Conservation (phyloP, 495 filamentous ascomycete genomes). For the Penicillium goetzii region DNA sequence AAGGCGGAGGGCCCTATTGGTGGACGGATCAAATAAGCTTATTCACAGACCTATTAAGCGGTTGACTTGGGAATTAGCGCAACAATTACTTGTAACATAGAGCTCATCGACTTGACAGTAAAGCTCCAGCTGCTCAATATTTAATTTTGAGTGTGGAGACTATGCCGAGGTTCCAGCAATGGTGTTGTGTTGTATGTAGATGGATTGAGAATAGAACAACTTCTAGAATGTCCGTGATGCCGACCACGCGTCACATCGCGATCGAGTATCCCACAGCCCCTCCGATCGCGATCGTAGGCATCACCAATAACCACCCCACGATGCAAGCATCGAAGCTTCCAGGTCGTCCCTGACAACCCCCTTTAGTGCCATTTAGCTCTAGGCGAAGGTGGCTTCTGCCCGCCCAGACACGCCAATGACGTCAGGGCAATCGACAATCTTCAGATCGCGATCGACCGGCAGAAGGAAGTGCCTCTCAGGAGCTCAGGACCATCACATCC, state of each 20-base stretch:
- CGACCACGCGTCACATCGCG: background rate
- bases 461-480: background rate
- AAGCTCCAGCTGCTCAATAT: background rate
- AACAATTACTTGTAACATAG: too few relatives aligned
- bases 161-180: too few relatives aligned
- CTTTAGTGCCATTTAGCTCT: background rate
- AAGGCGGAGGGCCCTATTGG: too few relatives aligned
- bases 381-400: slow-evolving; percentile 1
- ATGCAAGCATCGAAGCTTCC: slow-evolving; percentile 2
- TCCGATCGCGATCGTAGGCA: background rate
- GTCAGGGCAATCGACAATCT: slow-evolving; percentile 12
- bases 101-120: too few relatives aligned
- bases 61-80: too few relatives aligned
- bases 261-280: background rate
- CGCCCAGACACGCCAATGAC: slow-evolving; percentile 22
- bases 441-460: slow-evolving; percentile 27
- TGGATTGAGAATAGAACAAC: too few relatives aligned
- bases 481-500: background rate
- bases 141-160: too few relatives aligned
- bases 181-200: too few relatives aligned
- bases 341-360: background rate
- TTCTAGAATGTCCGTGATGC: background rate
- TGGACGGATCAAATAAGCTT: too few relatives aligned
- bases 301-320: background rate
- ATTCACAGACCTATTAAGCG: too few relatives aligned